Conservation (phyloP, 2,329 filamentous ascomycete genomes). For the Pseudogymnoascus sp. region DNA sequence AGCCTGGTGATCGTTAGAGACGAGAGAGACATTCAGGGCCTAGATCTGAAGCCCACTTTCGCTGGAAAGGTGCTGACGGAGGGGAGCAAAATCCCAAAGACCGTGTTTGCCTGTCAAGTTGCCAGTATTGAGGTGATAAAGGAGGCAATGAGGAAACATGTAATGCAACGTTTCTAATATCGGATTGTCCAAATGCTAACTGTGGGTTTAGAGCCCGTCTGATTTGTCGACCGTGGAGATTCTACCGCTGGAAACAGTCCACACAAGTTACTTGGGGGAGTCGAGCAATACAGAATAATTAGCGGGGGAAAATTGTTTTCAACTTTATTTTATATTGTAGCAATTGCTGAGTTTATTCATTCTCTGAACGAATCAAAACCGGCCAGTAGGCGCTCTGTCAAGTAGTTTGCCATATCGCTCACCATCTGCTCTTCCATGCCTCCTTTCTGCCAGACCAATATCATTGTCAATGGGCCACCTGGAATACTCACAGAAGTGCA, state of each 20-base stretch:
- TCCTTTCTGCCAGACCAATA: slow-evolving; percentile 21
- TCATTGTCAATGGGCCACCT: slow-evolving; percentile 17
- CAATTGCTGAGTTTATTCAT: background rate
- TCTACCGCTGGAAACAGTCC: background rate
- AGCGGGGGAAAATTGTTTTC: background rate
- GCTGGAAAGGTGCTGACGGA: background rate
- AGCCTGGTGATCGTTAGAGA: background rate
- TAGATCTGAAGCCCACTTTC: background rate
- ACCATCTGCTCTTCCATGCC: slow-evolving; percentile 17
- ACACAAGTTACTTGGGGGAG: background rate
- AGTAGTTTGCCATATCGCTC: background rate
- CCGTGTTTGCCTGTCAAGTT: background rate
- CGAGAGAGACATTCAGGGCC: background rate
- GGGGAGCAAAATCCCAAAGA: background rate
- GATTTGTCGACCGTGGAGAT: background rate
- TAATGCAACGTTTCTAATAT: background rate
- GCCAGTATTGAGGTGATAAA: background rate
- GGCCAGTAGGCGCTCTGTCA: background rate
- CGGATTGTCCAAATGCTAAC: background rate
- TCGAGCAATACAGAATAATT: background rate
- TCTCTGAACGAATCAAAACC: background rate
- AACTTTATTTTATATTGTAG: background rate
- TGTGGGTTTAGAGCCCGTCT: background rate
- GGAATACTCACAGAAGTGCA: slow-evolving; percentile 15
- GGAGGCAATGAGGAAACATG: background rate